Percentiles rank a stretch among this genome's conserved stretches.
These are phyloP conservation scores for Colletotrichum gloeosporioides DNA, from an alignment of 2,329 filamentous ascomycete genomes.

Conservation along the genomic window DNA sequence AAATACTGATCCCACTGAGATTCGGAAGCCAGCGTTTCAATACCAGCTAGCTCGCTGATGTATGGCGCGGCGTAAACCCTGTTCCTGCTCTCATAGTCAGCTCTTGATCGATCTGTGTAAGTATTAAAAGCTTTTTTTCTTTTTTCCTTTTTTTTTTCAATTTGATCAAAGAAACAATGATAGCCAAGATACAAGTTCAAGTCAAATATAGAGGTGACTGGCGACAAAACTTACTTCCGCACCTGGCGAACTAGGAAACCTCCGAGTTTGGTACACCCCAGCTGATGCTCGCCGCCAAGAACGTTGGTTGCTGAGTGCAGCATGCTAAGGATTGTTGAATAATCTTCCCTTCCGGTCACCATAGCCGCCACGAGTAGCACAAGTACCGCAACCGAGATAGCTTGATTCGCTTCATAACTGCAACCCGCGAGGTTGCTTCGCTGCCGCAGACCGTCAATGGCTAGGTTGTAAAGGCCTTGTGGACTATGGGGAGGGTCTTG, in stretches of 20 bases:
- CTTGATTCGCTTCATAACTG: neutral
- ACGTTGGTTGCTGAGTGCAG: neutral
- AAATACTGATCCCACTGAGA: neutral
- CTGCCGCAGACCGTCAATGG: neutral
- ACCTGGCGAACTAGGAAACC: neutral
- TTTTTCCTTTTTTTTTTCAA: fast-evolving
- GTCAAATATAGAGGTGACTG: neutral
- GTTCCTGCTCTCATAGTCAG: neutral
- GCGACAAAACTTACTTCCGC: neutral
- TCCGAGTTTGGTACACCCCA: neutral
- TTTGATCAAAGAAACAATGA: fast-evolving
- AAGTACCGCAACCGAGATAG: neutral
- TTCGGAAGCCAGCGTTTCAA: neutral
- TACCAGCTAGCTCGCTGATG: neutral
- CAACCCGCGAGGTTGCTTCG: neutral
- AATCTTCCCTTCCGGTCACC: neutral
- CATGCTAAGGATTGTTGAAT: neutral
- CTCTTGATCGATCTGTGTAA: neutral
- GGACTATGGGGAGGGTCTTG: neutral
- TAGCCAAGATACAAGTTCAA: neutral
- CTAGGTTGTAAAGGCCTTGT: neutral
- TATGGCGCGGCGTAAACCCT: neutral
- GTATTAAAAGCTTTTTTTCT: neutral
- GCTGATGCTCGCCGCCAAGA: neutral
- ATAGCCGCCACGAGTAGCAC: neutral